Conservation (phyloP, 1,139 yeast genomes). For the Arxiozyma slooffiae region DNA sequence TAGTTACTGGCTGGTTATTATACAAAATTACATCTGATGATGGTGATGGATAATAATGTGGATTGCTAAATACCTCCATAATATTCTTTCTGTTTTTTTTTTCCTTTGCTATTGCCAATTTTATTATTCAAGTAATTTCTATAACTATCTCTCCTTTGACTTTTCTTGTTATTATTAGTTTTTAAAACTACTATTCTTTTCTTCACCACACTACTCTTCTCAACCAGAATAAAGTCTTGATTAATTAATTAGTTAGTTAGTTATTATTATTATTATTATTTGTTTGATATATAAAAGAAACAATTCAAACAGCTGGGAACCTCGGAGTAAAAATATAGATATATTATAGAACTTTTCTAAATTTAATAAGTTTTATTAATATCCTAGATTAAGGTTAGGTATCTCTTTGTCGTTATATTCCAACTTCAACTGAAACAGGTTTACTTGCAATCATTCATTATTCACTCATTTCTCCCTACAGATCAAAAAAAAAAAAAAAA, state of each 20-base stretch:
- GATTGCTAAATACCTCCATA: slow-evolving; percentile 21
- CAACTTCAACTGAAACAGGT: neutral
- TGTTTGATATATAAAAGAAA: too few species aligned
- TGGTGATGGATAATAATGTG: slow-evolving; percentile 28
- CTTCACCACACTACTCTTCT: neutral
- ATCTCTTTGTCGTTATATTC: neutral
- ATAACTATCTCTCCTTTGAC: neutral
- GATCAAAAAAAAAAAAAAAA: too few species aligned
- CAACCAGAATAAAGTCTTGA: neutral
- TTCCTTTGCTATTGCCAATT: too few species aligned
- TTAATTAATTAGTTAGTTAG: too few species aligned
- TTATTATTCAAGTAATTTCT: neutral
- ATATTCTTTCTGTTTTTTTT: neutral
- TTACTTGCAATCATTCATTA: too few species aligned
- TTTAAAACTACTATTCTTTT: neutral
- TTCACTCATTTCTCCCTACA: too few species aligned
- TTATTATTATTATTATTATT: too few species aligned
- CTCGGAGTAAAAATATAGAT: too few species aligned
- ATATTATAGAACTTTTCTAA: neutral
- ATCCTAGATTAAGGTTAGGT: neutral
- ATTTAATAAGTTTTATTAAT: too few species aligned
- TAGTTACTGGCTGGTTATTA: slow-evolving; percentile 8
- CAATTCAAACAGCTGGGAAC: neutral
- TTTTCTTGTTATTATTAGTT: neutral
- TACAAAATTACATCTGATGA: slow-evolving; percentile 21